Evolutionary conservation across 2,329 filamentous ascomycete species (phyloP).

Genomic region (Sarocladium strictum): DNA sequence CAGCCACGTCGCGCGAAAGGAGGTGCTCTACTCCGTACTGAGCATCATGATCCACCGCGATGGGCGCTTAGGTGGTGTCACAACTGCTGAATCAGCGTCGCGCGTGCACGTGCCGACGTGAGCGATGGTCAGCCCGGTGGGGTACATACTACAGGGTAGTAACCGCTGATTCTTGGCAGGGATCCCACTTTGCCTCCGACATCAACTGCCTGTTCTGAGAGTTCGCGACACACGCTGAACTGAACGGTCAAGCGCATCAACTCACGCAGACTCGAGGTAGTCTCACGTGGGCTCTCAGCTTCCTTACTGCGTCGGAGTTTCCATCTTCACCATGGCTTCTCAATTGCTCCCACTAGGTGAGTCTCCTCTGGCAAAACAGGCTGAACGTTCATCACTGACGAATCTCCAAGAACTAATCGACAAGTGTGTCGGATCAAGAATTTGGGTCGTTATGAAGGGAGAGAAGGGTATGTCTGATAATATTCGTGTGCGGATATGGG

Average conservation of each 20-base stretch:
- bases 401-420: slow-evolving; percentile 78
- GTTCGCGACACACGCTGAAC: background rate
- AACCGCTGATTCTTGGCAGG: background rate
- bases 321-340: slow-evolving; percentile 52
- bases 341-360: slow-evolving; percentile 68
- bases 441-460: slow-evolving; percentile 99
- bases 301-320: background rate
- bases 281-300: too few species aligned
- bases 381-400: background rate
- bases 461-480: slow-evolving; percentile 73
- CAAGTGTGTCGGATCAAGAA: slow-evolving; percentile 94
- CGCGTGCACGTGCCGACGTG: slow-evolving; percentile 27
- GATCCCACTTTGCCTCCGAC: slow-evolving; percentile 21
- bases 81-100: slow-evolving; percentile 29
- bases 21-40: background rate
- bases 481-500: background rate
- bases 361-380: slow-evolving; percentile 12
- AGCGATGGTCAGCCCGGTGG: too few species aligned
- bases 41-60: slow-evolving; percentile 1
- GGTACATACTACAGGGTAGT: slow-evolving; percentile 7
- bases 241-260: background rate
- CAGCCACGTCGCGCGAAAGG: slow-evolving; percentile 23
- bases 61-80: background rate
- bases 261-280: too few species aligned
- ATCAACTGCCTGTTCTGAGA: background rate